Conservation (phyloP, 208 protist species). For the Trichomonas vaginalis region DNA sequence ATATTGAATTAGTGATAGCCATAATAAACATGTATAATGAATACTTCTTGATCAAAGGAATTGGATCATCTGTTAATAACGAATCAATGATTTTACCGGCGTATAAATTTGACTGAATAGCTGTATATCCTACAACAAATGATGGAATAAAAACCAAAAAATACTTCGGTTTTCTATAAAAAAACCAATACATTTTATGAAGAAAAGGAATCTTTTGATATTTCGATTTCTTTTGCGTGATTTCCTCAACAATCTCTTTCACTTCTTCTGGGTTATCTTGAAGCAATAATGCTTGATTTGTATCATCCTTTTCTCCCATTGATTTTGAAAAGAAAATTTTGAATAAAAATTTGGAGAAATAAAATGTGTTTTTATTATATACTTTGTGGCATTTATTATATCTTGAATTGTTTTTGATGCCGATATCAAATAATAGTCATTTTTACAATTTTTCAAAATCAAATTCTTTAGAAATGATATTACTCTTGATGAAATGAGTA, state of each 20-base stretch:
- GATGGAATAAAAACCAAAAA: constrained; percentile 1
- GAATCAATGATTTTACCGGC: not conserved
- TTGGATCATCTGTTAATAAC: not conserved
- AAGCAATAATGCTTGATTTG: not conserved
- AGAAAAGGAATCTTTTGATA: not conserved
- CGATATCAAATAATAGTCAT: too few relatives aligned
- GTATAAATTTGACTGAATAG: not conserved
- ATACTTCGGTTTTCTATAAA: not conserved
- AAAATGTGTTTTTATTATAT: too few relatives aligned
- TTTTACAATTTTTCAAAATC: too few relatives aligned
- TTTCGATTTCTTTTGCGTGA: not conserved
- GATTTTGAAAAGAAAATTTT: too few relatives aligned
- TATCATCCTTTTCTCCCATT: not conserved
- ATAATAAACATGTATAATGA: not conserved
- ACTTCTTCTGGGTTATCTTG: not conserved
- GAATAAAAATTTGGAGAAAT: too few relatives aligned
- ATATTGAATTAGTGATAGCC: not conserved
- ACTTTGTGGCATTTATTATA: too few relatives aligned
- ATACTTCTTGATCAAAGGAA: not conserved
- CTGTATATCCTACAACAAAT: not conserved
- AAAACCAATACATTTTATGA: not conserved
- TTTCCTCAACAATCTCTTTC: not conserved
- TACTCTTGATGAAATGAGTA: too few relatives aligned
- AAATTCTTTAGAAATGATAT: too few relatives aligned
- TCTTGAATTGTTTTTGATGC: too few relatives aligned